A percentile compares a stretch with the other conserved stretches of the same genome.
Conservation (phyloP, 805 yeast species). For the Suhomyces emberorum region DNA sequence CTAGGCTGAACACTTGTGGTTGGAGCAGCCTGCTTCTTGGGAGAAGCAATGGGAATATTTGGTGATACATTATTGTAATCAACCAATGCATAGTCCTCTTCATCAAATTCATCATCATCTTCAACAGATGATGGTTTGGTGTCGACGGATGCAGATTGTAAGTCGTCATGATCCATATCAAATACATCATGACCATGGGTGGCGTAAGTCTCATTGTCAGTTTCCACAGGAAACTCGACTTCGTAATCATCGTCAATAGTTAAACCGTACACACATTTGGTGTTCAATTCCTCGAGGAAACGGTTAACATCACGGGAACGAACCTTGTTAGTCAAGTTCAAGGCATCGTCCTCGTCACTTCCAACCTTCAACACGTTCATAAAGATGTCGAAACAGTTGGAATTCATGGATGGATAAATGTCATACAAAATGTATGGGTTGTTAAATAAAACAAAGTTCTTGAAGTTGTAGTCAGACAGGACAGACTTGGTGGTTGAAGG, state of each 20-base stretch:
- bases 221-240: constrained; percentile 8
- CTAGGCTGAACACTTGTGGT: constrained; percentile 6
- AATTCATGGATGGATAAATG: constrained; percentile 46
- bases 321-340: constrained; percentile 7
- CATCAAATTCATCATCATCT: constrained; percentile 6
- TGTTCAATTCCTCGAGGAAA: constrained; percentile 29
- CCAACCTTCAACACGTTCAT: constrained; percentile 38
- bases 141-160: constrained; percentile 6
- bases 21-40: neutral
- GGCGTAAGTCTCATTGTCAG: constrained; percentile 2
- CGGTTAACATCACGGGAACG: constrained; percentile 31
- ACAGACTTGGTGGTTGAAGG: constrained; percentile 9
- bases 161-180: constrained; percentile 33
- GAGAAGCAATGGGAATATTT: constrained; percentile 6
- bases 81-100: constrained; percentile 4
- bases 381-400: constrained; percentile 40
- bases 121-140: constrained; percentile 7
- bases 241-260: constrained; percentile 44
- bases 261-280: constrained; percentile 38
- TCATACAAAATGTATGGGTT: constrained; percentile 44
- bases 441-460: constrained; percentile 36
- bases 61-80: constrained; percentile 6
- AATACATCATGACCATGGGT: constrained; percentile 29
- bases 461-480: constrained; percentile 41
- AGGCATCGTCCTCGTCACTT: constrained; percentile 29